Evolutionary conservation across 768 basidiomycete species (phyloP).

Genomic region (Candolleomyces efflorescens): DNA sequence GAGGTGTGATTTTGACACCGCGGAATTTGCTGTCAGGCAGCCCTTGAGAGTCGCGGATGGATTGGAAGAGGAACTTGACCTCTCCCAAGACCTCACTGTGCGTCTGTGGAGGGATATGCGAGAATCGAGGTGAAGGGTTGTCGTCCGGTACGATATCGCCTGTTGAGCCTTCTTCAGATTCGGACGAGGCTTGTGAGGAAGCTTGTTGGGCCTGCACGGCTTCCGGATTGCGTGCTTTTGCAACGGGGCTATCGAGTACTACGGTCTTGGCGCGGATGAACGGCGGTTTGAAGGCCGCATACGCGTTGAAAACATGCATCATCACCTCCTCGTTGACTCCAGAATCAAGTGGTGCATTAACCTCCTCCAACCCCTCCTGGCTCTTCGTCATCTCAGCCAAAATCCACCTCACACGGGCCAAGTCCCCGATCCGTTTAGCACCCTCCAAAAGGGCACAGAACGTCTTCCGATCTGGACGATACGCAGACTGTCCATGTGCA

Average conservation of each 20-base stretch:
- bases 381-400: slow-evolving; percentile 74
- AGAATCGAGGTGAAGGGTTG: slow-evolving; percentile 27
- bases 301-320: slow-evolving; percentile 83
- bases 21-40: slow-evolving; percentile 39
- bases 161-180: not conserved
- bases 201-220: not conserved
- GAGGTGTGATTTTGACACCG: slow-evolving; percentile 51
- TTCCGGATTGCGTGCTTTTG: not conserved
- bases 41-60: slow-evolving; percentile 37
- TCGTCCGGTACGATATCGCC: slow-evolving; percentile 6
- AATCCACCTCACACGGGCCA: slow-evolving; percentile 83
- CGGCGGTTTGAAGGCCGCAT: slow-evolving; percentile 74
- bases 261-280: slow-evolving; percentile 52
- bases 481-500: slow-evolving; percentile 50
- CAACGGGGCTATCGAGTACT: slow-evolving; percentile 22
- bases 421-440: slow-evolving; percentile 81
- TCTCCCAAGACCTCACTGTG: slow-evolving; percentile 70
- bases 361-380: slow-evolving; percentile 17
- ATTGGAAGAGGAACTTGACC: slow-evolving; percentile 57
- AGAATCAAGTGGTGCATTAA: slow-evolving; percentile 19
- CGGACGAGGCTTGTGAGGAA: not conserved
- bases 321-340: slow-evolving; percentile 65
- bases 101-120: slow-evolving; percentile 69
- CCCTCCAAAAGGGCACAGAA: slow-evolving; percentile 88
- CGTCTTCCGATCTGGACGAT: slow-evolving; percentile 59